Conservation (phyloP, 257 asterid genomes). For the Handroanthus guayacan region DNA sequence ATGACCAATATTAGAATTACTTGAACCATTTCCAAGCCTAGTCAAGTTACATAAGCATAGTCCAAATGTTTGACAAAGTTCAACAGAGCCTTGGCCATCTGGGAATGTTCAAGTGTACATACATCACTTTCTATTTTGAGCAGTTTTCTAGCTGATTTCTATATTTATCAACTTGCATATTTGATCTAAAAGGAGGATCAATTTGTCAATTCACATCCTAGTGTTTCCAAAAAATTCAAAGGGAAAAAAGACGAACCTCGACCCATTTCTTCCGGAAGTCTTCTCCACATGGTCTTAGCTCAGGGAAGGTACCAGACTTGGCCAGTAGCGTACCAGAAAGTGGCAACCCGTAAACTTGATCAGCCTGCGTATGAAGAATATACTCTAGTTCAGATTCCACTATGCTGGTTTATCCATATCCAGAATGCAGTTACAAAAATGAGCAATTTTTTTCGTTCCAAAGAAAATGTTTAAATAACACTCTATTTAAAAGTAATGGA, state of each 20-base stretch:
- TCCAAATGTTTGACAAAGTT: background rate
- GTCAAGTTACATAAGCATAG: background rate
- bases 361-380: slow-evolving; percentile 66
- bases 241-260: slow-evolving; percentile 66
- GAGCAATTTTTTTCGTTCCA: slow-evolving; percentile 8
- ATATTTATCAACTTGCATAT: background rate
- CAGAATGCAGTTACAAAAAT: slow-evolving; percentile 10
- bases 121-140: background rate
- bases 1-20: background rate
- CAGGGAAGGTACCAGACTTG: slow-evolving; percentile 85
- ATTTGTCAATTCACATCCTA: slow-evolving; percentile 14
- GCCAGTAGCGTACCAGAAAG: slow-evolving; percentile 81
- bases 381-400: slow-evolving; percentile 26
- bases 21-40: background rate
- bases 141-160: background rate
- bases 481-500: slow-evolving; percentile 16
- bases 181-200: slow-evolving; percentile 7
- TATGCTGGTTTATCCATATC: slow-evolving; percentile 20
- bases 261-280: slow-evolving; percentile 96
- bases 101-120: background rate
- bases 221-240: slow-evolving; percentile 32
- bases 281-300: slow-evolving; percentile 92
- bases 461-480: slow-evolving; percentile 8
- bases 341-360: slow-evolving; percentile 97
- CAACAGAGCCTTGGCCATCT: background rate